Base-by-base conservation (phyloP, 495 filamentous ascomycete genomes). In the Daldinia loculata region DNA sequence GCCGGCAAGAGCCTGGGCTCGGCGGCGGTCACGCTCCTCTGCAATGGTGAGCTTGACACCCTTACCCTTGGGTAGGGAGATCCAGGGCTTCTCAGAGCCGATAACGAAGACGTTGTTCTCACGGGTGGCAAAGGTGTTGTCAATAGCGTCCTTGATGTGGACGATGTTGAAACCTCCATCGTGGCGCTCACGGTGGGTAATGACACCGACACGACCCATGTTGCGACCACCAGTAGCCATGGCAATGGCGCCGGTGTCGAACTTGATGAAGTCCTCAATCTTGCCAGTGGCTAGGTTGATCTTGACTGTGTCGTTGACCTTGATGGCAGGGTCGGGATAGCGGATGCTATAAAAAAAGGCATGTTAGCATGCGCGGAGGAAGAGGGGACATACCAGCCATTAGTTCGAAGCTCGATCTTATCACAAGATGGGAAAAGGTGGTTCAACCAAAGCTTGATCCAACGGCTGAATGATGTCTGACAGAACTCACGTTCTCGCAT, bases 281-380 rank as follows among this genome's bases (percentile, higher is more conserved):
- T 98, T 98, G 87, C 95, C 95, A 60, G 95, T 95, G 75, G 92
- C 87, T 55, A 98, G 87, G 76, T 98, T 93, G 76, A 99, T 94
- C 91, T 99, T 99, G 84, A 99, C 94, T 66, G 95, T 98, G 88
- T 99, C 96, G 88, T 98, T 98, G 86, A 99, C 95, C 88, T 95
- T 95, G 89, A 99, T 95, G 67, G 89, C 80, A 30, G 96, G 95
- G 84, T 99, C 95, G 66, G 95, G 96, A 89, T 98, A 99, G 76
- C 95, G 95, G 86, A 99, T 98, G 82, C 94, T 98, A 79, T 75
- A 64, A 64, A 58, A 74, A 61, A 68, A 69, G 69, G 66, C 69
- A 73, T 63, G 83, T 85, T 76, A 85, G 84, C 82, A 79, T 74
- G n/a, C 15, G 57, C 22, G 58, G 57, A 63, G 65, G 61, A 75